Percentiles rank a stretch among this genome's conserved stretches.
Conservation (phyloP, 2,329 filamentous ascomycete genomes). For the Exophiala lecanii-corni region DNA sequence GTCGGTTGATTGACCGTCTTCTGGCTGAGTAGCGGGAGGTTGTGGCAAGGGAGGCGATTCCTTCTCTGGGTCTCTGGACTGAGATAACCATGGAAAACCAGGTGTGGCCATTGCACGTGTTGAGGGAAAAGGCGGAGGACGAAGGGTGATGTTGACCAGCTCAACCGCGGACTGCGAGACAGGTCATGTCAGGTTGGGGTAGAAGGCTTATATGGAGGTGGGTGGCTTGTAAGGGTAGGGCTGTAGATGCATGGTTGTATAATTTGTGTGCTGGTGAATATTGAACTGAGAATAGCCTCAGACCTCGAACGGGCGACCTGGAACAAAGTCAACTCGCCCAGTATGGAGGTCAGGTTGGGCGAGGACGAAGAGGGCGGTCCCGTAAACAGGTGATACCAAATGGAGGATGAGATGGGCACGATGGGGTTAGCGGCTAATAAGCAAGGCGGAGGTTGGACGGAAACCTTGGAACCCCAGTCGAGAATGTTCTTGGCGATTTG, state of each 20-base stretch:
- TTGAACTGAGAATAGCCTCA: no score
- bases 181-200: conserved; percentile 4
- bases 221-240: not conserved
- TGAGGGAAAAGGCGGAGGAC: not conserved
- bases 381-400: no score
- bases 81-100: conserved; percentile 23
- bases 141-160: not conserved
- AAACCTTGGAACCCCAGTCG: no score
- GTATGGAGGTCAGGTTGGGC: no score
- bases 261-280: no score
- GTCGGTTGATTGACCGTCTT: not conserved
- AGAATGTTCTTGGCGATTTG: no score
- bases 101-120: conserved; percentile 14
- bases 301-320: no score
- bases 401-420: no score
- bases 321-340: no score
- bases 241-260: not conserved
- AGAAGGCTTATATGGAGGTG: not conserved
- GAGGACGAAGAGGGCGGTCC: no score
- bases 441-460: no score
- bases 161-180: not conserved
- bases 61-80: conserved; percentile 20
- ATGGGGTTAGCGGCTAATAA: no score
- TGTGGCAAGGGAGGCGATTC: conserved; percentile 2
- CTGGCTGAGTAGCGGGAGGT: not conserved